phyloP scores from a whole-genome alignment of 2,329 filamentous ascomycete species.

The Penicillium sp. region DNA sequence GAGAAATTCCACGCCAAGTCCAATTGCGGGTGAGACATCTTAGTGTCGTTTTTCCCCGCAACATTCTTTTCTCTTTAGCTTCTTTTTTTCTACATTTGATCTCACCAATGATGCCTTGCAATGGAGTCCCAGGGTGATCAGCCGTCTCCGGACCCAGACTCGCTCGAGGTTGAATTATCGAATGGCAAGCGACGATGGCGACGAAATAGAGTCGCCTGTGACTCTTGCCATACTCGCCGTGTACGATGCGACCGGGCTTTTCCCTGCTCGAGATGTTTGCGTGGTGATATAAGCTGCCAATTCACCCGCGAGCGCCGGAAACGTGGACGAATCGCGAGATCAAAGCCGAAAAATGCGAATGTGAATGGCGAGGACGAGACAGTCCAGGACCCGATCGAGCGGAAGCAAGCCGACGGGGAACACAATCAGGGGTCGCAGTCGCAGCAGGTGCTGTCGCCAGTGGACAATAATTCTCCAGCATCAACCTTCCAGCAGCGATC shows the following conservation, averaged over 20 bases:
- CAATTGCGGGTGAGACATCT: constrained; percentile 7
- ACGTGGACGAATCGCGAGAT: constrained; percentile 73
- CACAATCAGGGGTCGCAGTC: constrained; percentile 3
- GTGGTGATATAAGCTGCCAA: constrained; percentile 68
- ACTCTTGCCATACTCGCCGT: constrained; percentile 89
- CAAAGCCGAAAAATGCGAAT: constrained; percentile 52
- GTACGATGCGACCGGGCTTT: constrained; percentile 92
- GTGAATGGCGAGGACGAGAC: neutral
- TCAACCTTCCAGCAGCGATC: constrained; percentile 28
- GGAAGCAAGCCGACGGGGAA: constrained; percentile 9
- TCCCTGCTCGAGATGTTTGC: constrained; percentile 87
- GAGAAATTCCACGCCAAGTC: neutral
- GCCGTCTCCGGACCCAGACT: constrained; percentile 18
- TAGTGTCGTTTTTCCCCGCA: constrained; percentile 11
- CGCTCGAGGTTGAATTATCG: constrained; percentile 17
- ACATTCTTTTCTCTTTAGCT: neutral
- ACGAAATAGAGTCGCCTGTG: constrained; percentile 63
- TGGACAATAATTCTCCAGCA: constrained; percentile 23
- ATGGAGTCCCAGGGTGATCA: constrained; percentile 36
- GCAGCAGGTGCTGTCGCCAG: constrained; percentile 17
- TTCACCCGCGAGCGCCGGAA: constrained; percentile 92
- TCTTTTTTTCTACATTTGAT: neutral
- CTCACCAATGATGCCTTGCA: constrained; percentile 28
- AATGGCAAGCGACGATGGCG: constrained; percentile 38
- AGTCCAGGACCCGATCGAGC: neutral